phyloP scores from a whole-genome alignment of 805 yeast genomes.

The Metschnikowia baotianmanensis region DNA sequence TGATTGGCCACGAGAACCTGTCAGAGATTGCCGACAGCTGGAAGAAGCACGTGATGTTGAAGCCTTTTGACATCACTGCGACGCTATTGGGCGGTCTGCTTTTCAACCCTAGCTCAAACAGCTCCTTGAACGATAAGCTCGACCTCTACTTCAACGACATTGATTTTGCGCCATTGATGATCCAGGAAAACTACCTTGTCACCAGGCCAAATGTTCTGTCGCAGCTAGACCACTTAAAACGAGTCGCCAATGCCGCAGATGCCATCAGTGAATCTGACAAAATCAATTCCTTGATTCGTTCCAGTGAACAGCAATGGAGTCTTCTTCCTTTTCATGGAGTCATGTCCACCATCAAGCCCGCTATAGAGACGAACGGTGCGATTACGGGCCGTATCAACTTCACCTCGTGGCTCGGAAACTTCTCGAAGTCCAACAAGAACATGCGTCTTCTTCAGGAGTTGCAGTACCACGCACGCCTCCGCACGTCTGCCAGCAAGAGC shows the following conservation, averaged over 20 bases:
- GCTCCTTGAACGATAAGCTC: slow-evolving; percentile 73
- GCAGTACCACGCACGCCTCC: slow-evolving; percentile 81
- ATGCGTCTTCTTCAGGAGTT: slow-evolving; percentile 78
- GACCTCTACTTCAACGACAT: slow-evolving; percentile 91
- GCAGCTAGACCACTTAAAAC: slow-evolving; percentile 53
- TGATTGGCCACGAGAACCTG: slow-evolving; percentile 62
- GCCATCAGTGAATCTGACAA: slow-evolving; percentile 82
- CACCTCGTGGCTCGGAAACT: slow-evolving; percentile 86
- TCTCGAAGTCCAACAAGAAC: slow-evolving; percentile 78
- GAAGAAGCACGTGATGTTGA: slow-evolving; percentile 87
- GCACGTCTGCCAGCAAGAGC: slow-evolving; percentile 70
- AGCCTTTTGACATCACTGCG: slow-evolving; percentile 87
- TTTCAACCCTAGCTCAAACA: slow-evolving; percentile 51
- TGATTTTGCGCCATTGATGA: slow-evolving; percentile 92
- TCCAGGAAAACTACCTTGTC: slow-evolving; percentile 84
- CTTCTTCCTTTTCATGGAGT: slow-evolving; percentile 88
- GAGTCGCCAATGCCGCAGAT: slow-evolving; percentile 78
- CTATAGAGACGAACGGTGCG: slow-evolving; percentile 70
- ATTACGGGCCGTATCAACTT: slow-evolving; percentile 70
- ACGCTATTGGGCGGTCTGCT: slow-evolving; percentile 58
- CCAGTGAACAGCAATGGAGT: slow-evolving; percentile 93
- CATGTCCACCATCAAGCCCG: slow-evolving; percentile 80
- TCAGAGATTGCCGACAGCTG: slow-evolving; percentile 62
- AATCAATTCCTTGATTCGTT: slow-evolving; percentile 77
- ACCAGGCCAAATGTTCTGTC: slow-evolving; percentile 55